Evolutionary conservation across 2,329 filamentous ascomycete genomes (phyloP).

Genomic region (Fusarium praegraminearum): DNA sequence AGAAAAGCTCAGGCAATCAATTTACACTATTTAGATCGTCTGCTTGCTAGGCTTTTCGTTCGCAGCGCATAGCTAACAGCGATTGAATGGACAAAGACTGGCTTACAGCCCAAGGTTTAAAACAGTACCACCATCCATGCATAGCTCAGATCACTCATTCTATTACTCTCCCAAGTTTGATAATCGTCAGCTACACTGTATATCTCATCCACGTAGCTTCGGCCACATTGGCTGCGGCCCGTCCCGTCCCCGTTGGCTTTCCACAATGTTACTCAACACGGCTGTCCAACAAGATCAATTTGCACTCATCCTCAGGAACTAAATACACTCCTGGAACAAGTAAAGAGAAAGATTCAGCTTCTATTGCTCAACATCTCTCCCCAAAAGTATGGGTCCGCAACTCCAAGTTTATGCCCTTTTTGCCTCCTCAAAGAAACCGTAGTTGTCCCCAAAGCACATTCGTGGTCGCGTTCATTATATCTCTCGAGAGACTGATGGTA

Average conservation of each 20-base stretch:
- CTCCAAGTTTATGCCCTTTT: slow-evolving; percentile 44
- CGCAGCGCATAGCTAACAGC: too few relatives aligned
- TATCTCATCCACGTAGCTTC: slow-evolving; percentile 5
- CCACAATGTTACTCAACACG: slow-evolving; percentile 6
- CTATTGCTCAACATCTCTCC: slow-evolving; percentile 40
- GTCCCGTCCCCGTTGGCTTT: slow-evolving; percentile 11
- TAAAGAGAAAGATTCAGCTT: slow-evolving; percentile 42
- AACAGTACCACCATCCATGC: too few relatives aligned
- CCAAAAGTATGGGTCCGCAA: slow-evolving; percentile 45
- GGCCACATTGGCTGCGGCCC: slow-evolving; percentile 27
- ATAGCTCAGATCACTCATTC: background rate
- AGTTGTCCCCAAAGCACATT: slow-evolving; percentile 35
- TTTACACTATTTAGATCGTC: too few relatives aligned
- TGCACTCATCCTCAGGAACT: slow-evolving; percentile 27
- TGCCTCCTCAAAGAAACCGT: slow-evolving; percentile 35
- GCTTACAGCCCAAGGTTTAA: background rate
- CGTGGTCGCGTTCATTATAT: slow-evolving; percentile 48
- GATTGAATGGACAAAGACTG: background rate
- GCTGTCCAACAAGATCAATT: slow-evolving; percentile 40
- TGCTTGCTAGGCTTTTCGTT: background rate
- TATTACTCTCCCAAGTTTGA: background rate
- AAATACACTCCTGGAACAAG: slow-evolving; percentile 34
- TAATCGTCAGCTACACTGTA: background rate
- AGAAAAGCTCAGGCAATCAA: background rate
- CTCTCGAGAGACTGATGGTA: slow-evolving; percentile 20